phyloP scores from a whole-genome alignment of 768 basidiomycete species.

The Lactarius quietus region DNA sequence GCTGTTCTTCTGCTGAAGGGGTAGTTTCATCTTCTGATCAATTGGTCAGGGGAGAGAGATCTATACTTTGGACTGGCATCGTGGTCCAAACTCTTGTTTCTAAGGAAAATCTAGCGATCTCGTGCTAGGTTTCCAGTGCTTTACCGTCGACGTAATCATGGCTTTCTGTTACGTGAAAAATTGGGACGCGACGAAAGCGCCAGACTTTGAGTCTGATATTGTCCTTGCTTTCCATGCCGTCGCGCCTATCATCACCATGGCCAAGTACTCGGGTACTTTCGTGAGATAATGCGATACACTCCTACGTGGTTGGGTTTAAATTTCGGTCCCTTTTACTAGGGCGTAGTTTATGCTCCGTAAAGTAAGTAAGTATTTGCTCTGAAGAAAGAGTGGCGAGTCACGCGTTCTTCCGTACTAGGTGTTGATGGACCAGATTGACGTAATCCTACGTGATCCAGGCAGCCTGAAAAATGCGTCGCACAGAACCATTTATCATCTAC shows the following conservation, averaged over 20 bases:
- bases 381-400: background rate
- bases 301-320: background rate
- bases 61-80: background rate
- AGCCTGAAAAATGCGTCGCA: background rate
- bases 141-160: background rate
- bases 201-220: background rate
- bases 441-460: background rate
- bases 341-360: background rate
- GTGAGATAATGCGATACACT: background rate
- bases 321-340: background rate
- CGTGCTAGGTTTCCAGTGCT: background rate
- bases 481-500: background rate
- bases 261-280: background rate
- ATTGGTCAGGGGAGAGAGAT: background rate
- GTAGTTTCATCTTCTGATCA: too few species aligned
- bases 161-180: background rate
- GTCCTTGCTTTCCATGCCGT: background rate
- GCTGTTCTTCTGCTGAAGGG: background rate
- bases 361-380: background rate
- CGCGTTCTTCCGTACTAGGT: background rate
- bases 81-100: background rate
- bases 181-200: background rate
- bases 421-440: background rate
- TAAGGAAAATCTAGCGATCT: constrained; percentile 7
- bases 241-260: background rate